Percentiles rank a stretch among this genome's conserved stretches.
Conservation (phyloP, 169 alveolate genomes). For the Eimeria praecox region DNA sequence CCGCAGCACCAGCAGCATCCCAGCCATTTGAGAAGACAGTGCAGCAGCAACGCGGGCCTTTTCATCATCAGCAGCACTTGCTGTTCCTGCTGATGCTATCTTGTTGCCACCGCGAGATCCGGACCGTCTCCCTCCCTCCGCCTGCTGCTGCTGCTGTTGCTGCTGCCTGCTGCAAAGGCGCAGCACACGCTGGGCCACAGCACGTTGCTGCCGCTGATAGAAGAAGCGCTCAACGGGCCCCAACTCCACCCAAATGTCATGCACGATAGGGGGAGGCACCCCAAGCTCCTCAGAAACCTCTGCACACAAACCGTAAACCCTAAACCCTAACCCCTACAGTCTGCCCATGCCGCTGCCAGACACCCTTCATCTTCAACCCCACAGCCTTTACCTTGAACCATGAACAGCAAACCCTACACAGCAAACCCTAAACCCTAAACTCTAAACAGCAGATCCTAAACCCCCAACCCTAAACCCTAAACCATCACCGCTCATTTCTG, state of each 20-base stretch:
- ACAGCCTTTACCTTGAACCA: neutral
- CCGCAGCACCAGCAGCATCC: conserved; percentile 82
- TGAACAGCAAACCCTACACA: neutral
- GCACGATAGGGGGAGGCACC: conserved; percentile 65
- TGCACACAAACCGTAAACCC: conserved; percentile 49
- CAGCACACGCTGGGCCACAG: conserved; percentile 49
- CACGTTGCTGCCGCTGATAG: conserved; percentile 83
- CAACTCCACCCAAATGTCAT: conserved; percentile 71
- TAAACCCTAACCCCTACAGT: neutral
- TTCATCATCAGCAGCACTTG: conserved; percentile 4
- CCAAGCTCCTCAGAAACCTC: conserved; percentile 76
- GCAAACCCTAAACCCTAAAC: neutral
- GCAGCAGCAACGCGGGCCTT: conserved; percentile 41
- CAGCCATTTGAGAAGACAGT: conserved; percentile 77
- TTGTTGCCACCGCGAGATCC: neutral
- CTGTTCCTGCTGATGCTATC: neutral
- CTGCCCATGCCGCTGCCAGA: neutral
- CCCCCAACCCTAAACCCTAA: neutral
- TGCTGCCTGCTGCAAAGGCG: conserved; percentile 36
- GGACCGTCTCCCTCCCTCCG: neutral
- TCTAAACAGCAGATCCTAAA: neutral
- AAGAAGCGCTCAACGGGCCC: conserved; percentile 85
- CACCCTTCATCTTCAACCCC: neutral
- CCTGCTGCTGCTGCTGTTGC: conserved; percentile 65
- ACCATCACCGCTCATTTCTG: conserved; percentile 70